These are phyloP conservation scores for Solanum sejunctum DNA, from an alignment of 257 asterid species.

Conservation along the genomic window DNA sequence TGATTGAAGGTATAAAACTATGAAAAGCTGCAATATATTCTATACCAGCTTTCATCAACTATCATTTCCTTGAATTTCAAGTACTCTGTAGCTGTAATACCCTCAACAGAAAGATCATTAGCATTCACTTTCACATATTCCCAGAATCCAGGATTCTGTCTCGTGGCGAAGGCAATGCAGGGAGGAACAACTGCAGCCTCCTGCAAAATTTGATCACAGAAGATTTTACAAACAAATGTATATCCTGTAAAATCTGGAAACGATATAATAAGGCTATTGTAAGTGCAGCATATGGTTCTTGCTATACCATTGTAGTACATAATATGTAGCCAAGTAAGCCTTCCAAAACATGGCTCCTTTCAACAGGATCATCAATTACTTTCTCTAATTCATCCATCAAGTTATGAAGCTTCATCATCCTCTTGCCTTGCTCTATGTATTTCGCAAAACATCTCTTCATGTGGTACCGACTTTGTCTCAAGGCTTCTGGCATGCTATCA, in stretches of 20 bases:
- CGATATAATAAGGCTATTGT: not conserved
- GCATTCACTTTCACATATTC: constrained; percentile 76
- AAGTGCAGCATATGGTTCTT: not conserved
- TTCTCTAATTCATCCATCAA: constrained; percentile 80
- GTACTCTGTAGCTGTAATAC: constrained; percentile 61
- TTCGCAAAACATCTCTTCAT: constrained; percentile 84
- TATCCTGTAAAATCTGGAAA: not conserved
- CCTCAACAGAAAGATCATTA: constrained; percentile 72
- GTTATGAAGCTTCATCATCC: constrained; percentile 54
- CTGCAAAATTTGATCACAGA: constrained; percentile 14
- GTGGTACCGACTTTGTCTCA: constrained; percentile 78
- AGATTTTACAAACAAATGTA: not conserved
- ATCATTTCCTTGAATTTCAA: constrained; percentile 74
- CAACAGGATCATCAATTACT: constrained; percentile 54
- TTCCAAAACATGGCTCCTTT: constrained; percentile 52
- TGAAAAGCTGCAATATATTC: not conserved
- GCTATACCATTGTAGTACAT: constrained; percentile 69
- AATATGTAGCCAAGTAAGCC: constrained; percentile 82
- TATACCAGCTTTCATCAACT: constrained; percentile 61
- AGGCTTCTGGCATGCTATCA: constrained; percentile 87
- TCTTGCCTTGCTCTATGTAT: constrained; percentile 54
- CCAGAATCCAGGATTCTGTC: constrained; percentile 93
- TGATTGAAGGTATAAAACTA: not conserved
- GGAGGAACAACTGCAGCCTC: constrained; percentile 97
- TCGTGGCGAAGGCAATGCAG: constrained; percentile 53